These are phyloP conservation scores for Fusarium equiseti DNA, from an alignment of 2,329 filamentous ascomycete genomes.

Conservation along the genomic window DNA sequence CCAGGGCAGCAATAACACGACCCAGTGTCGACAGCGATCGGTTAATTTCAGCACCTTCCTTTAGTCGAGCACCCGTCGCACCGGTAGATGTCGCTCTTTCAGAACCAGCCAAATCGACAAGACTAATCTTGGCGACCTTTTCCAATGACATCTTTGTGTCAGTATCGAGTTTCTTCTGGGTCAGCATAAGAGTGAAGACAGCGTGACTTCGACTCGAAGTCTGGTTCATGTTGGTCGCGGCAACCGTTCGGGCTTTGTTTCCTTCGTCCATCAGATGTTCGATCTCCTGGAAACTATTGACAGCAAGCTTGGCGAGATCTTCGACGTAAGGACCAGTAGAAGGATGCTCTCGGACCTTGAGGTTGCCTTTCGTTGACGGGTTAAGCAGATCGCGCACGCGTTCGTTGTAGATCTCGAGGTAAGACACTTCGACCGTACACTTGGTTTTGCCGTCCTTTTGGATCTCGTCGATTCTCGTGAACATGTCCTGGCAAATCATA, in stretches of 20 bases:
- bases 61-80: constrained; percentile 92
- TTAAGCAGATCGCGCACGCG: constrained; percentile 95
- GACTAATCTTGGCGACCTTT: constrained; percentile 96
- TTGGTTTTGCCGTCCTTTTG: constrained; percentile 80
- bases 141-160: constrained; percentile 98
- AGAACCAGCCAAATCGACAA: constrained; percentile 97
- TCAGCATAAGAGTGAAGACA: constrained; percentile 95
- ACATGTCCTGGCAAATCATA: constrained; percentile 98
- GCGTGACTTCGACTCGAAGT: constrained; percentile 98
- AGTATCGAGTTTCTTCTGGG: constrained; percentile 89
- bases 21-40: constrained; percentile 94
- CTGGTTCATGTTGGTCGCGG: constrained; percentile 99
- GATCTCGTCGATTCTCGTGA: constrained; percentile 81
- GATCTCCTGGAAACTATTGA: constrained; percentile 93
- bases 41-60: constrained; percentile 99
- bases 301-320: constrained; percentile 94
- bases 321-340: constrained; percentile 98
- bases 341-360: constrained; percentile 97
- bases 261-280: constrained; percentile 99
- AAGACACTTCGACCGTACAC: constrained; percentile 97
- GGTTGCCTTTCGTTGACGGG: constrained; percentile 92
- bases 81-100: constrained; percentile 97
- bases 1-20: constrained; percentile 95
- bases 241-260: constrained; percentile 97
- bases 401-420: constrained; percentile 99